phyloP scores from a whole-genome alignment of 139 green algal species.

The Nannochloris sp. region DNA sequence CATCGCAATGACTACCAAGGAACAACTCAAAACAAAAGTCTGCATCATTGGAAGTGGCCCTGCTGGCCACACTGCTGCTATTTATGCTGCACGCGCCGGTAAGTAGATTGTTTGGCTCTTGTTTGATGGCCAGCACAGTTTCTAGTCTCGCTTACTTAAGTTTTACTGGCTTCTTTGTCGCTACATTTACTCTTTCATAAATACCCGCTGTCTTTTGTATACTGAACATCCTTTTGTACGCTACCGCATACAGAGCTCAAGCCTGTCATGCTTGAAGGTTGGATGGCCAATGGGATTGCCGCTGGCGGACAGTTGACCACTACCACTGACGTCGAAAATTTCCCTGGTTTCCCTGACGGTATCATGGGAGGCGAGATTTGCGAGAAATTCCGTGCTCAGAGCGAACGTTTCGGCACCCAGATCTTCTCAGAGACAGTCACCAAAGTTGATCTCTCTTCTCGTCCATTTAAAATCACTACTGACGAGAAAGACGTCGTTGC shows the following conservation, averaged over 20 bases:
- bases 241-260: slow-evolving; percentile 64
- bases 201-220: no score
- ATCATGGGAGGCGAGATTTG: slow-evolving; percentile 81
- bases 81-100: slow-evolving; percentile 46
- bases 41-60: slow-evolving; percentile 79
- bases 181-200: background rate
- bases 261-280: slow-evolving; percentile 81
- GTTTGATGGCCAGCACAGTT: no score
- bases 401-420: slow-evolving; percentile 52
- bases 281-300: slow-evolving; percentile 80
- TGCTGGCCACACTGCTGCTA: slow-evolving; percentile 78
- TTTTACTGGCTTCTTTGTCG: background rate
- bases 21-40: slow-evolving; percentile 47
- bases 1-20: slow-evolving; percentile 14
- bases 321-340: slow-evolving; percentile 92
- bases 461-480: slow-evolving; percentile 51
- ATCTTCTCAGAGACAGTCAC: slow-evolving; percentile 73
- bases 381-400: slow-evolving; percentile 58
- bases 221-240: background rate
- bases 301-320: slow-evolving; percentile 94
- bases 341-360: slow-evolving; percentile 94
- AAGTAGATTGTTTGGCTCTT: background rate
- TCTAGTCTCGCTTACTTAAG: background rate
- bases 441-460: slow-evolving; percentile 63
- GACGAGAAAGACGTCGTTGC: slow-evolving; percentile 52